A percentile compares a stretch with the other conserved stretches of the same genome.
Conservation (phyloP, 345 rosid genomes). For the Brassica rapa region DNA sequence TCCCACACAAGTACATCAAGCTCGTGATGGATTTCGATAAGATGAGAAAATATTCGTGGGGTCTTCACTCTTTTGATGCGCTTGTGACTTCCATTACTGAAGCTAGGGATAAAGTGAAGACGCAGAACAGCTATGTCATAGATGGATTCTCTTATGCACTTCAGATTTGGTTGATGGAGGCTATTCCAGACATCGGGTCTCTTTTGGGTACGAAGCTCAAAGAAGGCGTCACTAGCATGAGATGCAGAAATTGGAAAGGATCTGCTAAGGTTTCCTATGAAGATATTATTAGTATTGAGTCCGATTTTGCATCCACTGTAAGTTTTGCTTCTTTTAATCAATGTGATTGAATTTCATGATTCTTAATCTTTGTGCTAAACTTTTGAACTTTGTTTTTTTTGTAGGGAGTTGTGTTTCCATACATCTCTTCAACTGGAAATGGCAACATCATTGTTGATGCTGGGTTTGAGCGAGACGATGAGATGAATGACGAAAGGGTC, state of each 20-base stretch:
- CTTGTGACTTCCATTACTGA: background rate
- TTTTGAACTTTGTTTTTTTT: too few species aligned
- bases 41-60: background rate
- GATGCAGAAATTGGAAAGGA: background rate
- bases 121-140: background rate
- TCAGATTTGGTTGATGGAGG: background rate
- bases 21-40: too few species aligned
- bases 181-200: background rate
- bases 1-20: too few species aligned
- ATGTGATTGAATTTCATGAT: background rate
- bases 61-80: background rate
- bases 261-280: background rate
- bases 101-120: background rate
- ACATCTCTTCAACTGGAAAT: background rate
- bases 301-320: background rate
- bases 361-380: background rate
- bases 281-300: background rate
- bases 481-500: background rate
- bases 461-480: background rate
- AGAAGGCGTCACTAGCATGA: background rate
- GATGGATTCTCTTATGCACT: background rate
- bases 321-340: background rate
- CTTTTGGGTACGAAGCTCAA: background rate
- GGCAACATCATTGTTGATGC: background rate
- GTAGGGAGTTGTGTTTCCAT: background rate